Base-by-base conservation (phyloP, 2,329 filamentous ascomycete genomes). In the Aschersonia sp. region DNA sequence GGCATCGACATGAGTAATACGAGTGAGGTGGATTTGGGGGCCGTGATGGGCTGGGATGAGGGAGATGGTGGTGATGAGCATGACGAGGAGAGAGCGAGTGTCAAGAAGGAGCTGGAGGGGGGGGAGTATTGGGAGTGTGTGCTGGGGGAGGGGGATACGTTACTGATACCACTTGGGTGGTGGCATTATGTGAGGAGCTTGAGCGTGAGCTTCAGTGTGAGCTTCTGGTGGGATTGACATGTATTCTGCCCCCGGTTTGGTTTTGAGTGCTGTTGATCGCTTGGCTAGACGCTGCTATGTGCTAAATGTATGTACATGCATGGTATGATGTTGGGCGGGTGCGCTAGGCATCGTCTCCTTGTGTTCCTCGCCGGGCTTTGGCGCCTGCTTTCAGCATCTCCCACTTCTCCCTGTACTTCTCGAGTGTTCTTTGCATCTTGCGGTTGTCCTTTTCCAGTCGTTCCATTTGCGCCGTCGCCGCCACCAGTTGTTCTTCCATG, bases 181-280 rank as follows among this genome's bases (percentile, higher is more conserved):
- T 98, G 92, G 92, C 92, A 98, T 69, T 97, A 96, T 64, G 86
- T 97, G 3, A 74, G 85, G 51, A 88, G 88, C 45, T 61, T 97
- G 58, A 88, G 80, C 49, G 78, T 86, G 28, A 95, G 91, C 59
- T 89, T 94, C 59, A 96, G 89, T 55, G 89, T 97, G 9, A 96
- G 89, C 60, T 97, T 96, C 60, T 98, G 92, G 92, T 98, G 87
- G 85, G 84, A 85, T 54, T 77, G 47, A 40, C 35, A 4, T 3
- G 12, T 38, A 7, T 38, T 12, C 35, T 38, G 3, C 35, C 35
- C 35, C 12, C 35, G 12, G 35, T 12, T 38, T 38, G 20, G 20
- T 20, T 20, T 20, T 20, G 20, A 20, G 20, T 20, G 20, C 20
- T 20, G 20, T 20, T 20, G 20, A 20, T 20, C 20, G 20, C 20